Evolutionary conservation across 179 eudicot genomes (phyloP).

Genomic region (Beta macrorhiza): DNA sequence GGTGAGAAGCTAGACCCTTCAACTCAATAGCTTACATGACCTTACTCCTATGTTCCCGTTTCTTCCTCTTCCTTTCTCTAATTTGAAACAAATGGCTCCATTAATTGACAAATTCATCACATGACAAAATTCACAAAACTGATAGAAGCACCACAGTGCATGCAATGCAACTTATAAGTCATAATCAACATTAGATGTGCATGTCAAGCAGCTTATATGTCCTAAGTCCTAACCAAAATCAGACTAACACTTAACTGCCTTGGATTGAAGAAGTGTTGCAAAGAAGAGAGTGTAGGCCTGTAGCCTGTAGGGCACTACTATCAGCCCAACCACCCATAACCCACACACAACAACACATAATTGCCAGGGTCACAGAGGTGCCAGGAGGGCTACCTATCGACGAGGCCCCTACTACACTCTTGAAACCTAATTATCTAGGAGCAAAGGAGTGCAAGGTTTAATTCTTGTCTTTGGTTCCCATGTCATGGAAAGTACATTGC

Average conservation of each 20-base stretch:
- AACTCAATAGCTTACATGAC: neutral
- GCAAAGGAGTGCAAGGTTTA: neutral
- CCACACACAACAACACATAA: neutral
- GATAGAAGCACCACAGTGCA: neutral
- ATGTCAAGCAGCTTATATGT: neutral
- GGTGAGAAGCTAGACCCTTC: neutral
- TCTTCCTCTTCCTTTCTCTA: neutral
- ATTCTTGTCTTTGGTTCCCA: neutral
- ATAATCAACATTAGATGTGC: neutral
- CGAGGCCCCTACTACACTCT: neutral
- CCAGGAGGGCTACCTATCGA: neutral
- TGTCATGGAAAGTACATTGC: neutral
- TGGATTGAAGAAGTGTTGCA: neutral
- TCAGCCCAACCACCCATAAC: neutral
- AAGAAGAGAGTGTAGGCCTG: neutral
- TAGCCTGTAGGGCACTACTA: neutral
- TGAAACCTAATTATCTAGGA: neutral
- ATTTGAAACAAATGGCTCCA: neutral
- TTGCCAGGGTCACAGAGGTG: neutral
- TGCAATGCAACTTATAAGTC: neutral
- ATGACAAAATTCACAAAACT: neutral
- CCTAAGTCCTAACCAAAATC: neutral
- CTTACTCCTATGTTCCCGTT: neutral
- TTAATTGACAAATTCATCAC: neutral
- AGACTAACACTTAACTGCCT: neutral